These are phyloP conservation scores for Actinomortierella wolfii DNA, from an alignment of 371 early-diverging fungal genomes.

Conservation along the genomic window DNA sequence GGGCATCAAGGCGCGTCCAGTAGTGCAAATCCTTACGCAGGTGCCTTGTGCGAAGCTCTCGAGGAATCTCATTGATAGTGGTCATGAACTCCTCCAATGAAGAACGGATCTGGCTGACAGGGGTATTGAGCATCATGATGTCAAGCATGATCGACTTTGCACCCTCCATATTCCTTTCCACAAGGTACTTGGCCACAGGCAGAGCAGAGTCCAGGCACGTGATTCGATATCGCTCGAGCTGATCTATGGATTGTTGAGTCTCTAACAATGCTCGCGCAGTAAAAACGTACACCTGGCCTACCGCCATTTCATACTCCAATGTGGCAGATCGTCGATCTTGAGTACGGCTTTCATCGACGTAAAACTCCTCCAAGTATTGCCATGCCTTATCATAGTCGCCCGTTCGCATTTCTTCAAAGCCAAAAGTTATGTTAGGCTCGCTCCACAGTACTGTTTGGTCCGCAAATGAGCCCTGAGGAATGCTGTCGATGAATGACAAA, in stretches of 20 bases:
- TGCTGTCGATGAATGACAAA: constrained; percentile 26
- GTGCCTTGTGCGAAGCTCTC: constrained; percentile 27
- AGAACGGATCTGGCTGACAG: constrained; percentile 6
- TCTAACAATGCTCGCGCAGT: no score
- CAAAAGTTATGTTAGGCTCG: constrained; percentile 12
- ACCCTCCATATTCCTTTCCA: not conserved
- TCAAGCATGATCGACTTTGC: constrained; percentile 19
- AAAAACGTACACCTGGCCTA: no score
- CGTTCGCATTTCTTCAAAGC: constrained; percentile 20
- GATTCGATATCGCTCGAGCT: no score
- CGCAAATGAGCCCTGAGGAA: constrained; percentile 14
- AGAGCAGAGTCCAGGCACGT: no score
- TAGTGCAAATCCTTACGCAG: constrained; percentile 29
- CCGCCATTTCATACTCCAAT: no score
- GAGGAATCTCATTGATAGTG: constrained; percentile 20
- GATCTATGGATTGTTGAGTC: no score
- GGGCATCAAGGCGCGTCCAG: constrained; percentile 35
- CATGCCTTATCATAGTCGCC: constrained; percentile 23
- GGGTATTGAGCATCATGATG: constrained; percentile 34
- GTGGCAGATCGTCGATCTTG: no score
- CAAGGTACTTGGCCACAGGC: no score
- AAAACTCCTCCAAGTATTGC: constrained; percentile 28
- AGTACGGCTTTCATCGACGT: not conserved
- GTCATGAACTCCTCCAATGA: constrained; percentile 31
- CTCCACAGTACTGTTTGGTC: constrained; percentile 33